These are phyloP conservation scores for Yamadazyma trypodendri DNA, from an alignment of 1,139 yeast genomes.

Conservation along the genomic window DNA sequence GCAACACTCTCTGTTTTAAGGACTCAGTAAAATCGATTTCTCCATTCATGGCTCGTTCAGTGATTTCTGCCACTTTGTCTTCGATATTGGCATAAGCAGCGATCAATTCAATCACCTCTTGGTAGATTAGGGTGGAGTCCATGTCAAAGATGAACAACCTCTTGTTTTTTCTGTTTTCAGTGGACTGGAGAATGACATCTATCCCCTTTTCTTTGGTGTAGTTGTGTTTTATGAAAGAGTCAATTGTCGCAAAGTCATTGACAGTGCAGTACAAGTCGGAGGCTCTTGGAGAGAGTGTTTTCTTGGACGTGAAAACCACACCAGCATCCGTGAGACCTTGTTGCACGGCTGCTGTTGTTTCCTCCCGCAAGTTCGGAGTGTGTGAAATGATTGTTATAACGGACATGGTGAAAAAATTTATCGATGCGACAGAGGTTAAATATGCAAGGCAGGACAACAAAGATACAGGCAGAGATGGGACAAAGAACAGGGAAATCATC, in stretches of 20 bases:
- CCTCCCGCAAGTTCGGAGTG: conserved; percentile 5
- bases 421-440: background rate
- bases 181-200: conserved; percentile 37
- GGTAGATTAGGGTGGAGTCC: conserved; percentile 96
- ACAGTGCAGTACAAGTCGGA: conserved; percentile 15
- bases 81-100: conserved; percentile 55
- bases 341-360: background rate
- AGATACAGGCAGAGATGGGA: no score
- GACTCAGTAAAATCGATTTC: conserved; percentile 90
- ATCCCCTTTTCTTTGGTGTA: conserved; percentile 16
- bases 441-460: no score
- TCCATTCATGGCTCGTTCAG: conserved; percentile 96
- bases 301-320: background rate
- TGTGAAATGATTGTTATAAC: conserved; percentile 1
- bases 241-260: conserved; percentile 6
- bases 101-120: conserved; percentile 93
- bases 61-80: conserved; percentile 52
- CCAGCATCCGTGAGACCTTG: conserved; percentile 1
- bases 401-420: background rate
- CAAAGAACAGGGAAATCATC: no score
- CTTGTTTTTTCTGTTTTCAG: conserved; percentile 43
- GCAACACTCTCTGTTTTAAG: conserved; percentile 66
- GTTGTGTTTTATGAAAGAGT: conserved; percentile 13
- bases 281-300: conserved; percentile 20
- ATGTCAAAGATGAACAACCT: conserved; percentile 86